These are phyloP conservation scores for Metarhizium sp. DNA, from an alignment of 2,329 filamentous ascomycete genomes.

Conservation along the genomic window DNA sequence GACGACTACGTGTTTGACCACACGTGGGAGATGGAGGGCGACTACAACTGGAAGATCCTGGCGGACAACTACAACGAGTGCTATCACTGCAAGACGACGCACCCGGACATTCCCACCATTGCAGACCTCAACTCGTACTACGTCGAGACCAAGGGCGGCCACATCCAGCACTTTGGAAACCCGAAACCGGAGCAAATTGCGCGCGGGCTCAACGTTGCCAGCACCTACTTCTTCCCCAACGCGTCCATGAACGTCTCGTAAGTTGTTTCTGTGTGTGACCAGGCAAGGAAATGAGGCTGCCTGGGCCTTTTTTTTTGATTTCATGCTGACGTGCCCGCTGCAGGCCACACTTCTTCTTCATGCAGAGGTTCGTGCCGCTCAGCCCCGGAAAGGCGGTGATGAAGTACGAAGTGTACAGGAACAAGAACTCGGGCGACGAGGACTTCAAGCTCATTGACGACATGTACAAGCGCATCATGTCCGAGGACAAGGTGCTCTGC, in stretches of 20 bases:
- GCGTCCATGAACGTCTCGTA: conserved; percentile 41
- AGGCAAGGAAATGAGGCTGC: too few relatives aligned
- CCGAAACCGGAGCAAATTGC: conserved; percentile 37
- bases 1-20: conserved; percentile 48
- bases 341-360: conserved; percentile 54
- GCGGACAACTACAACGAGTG: conserved; percentile 59
- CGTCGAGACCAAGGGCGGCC: conserved; percentile 36
- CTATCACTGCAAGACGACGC: conserved; percentile 52
- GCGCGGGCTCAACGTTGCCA: conserved; percentile 33
- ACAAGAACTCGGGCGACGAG: conserved; percentile 48
- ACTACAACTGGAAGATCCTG: conserved; percentile 52
- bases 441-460: conserved; percentile 47
- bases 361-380: conserved; percentile 51
- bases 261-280: conserved; percentile 17
- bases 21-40: conserved; percentile 45
- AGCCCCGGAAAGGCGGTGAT: conserved; percentile 41
- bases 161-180: conserved; percentile 41
- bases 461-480: conserved; percentile 55
- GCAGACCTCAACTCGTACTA: conserved; percentile 47
- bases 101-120: conserved; percentile 48
- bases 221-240: conserved; percentile 42
- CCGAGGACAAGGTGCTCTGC: conserved; percentile 56
- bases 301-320: not conserved
- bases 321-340: not conserved
- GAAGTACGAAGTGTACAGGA: conserved; percentile 54